A percentile compares a stretch with the other conserved stretches of the same genome.
These are phyloP conservation scores for Spraguea lophii DNA, from an alignment of 371 early-diverging fungal genomes.

Conservation along the genomic window DNA sequence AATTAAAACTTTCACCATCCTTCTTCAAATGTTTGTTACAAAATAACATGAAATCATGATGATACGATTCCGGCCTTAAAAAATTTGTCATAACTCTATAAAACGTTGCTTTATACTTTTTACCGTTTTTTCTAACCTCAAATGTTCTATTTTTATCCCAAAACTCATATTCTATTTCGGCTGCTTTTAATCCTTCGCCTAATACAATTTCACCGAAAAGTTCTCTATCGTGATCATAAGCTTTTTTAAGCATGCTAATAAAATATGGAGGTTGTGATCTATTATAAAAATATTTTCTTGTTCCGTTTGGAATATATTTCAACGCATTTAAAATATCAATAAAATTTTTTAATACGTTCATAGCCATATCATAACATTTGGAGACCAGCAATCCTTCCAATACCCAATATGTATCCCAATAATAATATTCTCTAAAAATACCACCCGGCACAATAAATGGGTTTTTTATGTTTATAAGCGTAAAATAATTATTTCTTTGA, in stretches of 20 bases:
- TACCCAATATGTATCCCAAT: slow-evolving; percentile 72
- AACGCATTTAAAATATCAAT: slow-evolving; percentile 51
- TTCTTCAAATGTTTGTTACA: slow-evolving; percentile 27
- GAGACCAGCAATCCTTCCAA: slow-evolving; percentile 55
- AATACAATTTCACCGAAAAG: slow-evolving; percentile 11
- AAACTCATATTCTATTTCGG: slow-evolving; percentile 50
- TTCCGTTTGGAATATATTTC: slow-evolving; percentile 67
- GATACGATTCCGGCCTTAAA: slow-evolving; percentile 60
- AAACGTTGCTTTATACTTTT: too few species aligned
- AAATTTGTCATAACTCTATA: slow-evolving; percentile 4
- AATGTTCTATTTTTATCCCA: slow-evolving; percentile 49
- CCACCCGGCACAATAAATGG: slow-evolving; percentile 70
- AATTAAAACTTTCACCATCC: too few species aligned
- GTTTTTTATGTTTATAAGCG: slow-evolving; percentile 48
- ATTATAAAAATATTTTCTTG: slow-evolving; percentile 59
- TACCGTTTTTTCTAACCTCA: slow-evolving; percentile 13
- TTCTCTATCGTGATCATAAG: slow-evolving; percentile 10
- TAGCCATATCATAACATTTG: slow-evolving; percentile 49
- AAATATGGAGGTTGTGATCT: slow-evolving; percentile 67
- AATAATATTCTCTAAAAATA: slow-evolving; percentile 64
- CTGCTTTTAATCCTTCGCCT: slow-evolving; percentile 15
- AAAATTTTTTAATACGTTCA: slow-evolving; percentile 53
- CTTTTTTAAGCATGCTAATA: slow-evolving; percentile 39
- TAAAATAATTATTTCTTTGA: slow-evolving; percentile 49
- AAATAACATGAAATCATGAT: slow-evolving; percentile 49